Conservation (phyloP, 164 flowering plant genomes). For the Annona squamosa region DNA sequence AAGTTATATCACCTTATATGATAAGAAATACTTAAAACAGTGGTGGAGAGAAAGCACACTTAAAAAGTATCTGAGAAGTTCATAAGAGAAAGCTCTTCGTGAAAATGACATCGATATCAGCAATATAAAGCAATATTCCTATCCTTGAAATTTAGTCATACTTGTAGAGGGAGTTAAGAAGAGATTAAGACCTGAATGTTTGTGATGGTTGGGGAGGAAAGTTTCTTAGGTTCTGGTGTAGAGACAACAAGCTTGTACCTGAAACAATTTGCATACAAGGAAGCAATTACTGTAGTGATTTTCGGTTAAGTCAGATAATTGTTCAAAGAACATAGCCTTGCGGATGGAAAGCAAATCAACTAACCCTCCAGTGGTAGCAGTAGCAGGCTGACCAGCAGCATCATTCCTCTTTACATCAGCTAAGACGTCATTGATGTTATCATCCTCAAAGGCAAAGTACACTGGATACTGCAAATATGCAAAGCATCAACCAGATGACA, state of each 20-base stretch:
- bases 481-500: neutral
- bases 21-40: neutral
- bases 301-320: neutral
- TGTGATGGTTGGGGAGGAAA: conserved; percentile 72
- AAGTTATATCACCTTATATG: no score
- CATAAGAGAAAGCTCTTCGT: neutral
- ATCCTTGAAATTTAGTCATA: neutral
- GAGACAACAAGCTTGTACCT: conserved; percentile 89
- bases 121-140: neutral
- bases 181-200: conserved; percentile 79
- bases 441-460: conserved; percentile 91
- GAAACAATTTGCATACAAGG: conserved; percentile 19
- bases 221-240: conserved; percentile 72
- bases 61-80: neutral
- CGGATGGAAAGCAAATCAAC: conserved; percentile 21
- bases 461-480: conserved; percentile 77
- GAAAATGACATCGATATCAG: neutral
- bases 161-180: neutral
- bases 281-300: conserved; percentile 1
- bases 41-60: neutral
- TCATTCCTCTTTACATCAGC: conserved; percentile 75
- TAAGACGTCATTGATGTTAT: conserved; percentile 58
- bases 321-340: neutral
- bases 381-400: conserved; percentile 85
- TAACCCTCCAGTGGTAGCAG: conserved; percentile 98